Evolutionary conservation across 1,139 yeast genomes (phyloP).

Genomic region (Arxiozyma telluris): DNA sequence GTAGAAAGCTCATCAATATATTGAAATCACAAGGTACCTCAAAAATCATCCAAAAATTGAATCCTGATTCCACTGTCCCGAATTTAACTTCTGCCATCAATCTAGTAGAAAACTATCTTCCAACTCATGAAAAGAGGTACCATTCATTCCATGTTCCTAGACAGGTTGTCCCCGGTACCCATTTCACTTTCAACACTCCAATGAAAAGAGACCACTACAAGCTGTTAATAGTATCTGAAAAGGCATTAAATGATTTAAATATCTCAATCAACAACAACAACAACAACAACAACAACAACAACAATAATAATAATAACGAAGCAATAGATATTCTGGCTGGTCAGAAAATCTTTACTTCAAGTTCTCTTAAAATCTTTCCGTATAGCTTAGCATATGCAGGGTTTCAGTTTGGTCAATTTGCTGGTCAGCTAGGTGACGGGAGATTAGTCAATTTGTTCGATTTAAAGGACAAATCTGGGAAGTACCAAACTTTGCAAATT

Average conservation of each 20-base stretch:
- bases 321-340: conserved; percentile 60
- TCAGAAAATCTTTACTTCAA: conserved; percentile 35
- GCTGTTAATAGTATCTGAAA: conserved; percentile 50
- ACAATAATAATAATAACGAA: conserved; percentile 36
- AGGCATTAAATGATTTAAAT: conserved; percentile 56
- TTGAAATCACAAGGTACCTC: conserved; percentile 1
- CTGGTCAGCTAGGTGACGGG: conserved; percentile 96
- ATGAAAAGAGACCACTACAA: conserved; percentile 47
- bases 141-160: conserved; percentile 48
- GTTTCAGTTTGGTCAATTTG: conserved; percentile 92
- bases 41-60: conserved; percentile 4
- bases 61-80: conserved; percentile 10
- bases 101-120: conserved; percentile 2
- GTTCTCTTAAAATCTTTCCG: conserved; percentile 48
- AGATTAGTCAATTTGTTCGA: conserved; percentile 79
- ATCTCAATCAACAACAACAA: conserved; percentile 19
- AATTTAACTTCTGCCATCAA: conserved; percentile 6
- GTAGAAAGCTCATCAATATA: not conserved
- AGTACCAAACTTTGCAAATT: conserved; percentile 45
- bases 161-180: conserved; percentile 46
- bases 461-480: conserved; percentile 35
- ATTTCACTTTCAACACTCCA: conserved; percentile 64
- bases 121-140: conserved; percentile 3
- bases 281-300: conserved; percentile 27
- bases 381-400: conserved; percentile 93